Base-by-base conservation (phyloP, 768 basidiomycete species). In the Russula dissimulans region DNA sequence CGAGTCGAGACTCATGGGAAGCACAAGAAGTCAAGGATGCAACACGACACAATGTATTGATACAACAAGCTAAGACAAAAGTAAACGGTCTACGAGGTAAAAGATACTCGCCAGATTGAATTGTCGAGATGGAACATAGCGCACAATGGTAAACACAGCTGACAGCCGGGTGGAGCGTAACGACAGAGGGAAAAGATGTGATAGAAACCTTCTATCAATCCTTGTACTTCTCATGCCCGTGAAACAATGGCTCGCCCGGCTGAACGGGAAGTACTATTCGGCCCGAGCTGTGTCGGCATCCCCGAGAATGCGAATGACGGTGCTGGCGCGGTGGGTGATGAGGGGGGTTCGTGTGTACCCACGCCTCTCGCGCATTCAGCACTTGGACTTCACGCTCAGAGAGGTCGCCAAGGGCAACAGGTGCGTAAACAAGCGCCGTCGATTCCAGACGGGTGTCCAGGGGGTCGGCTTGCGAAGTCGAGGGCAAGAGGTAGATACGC, bases 401-500 rank as follows among this genome's bases (percentile, higher is more conserved):
- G 10, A 89, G 71, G 12, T 79, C 76, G 60, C 71, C 76, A 43
- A 85, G 69, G 0, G 84, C 79, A 1, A 90, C 78, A 12, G 86
- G 85, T n/a, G 85, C 84, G 67, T 89, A 90, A n/a, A 90, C 79
- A 34, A 84, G 59, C 15, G 64, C 41, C 1, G 54, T 54, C 32
- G 63, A 15, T 1, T 64, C 52, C 29, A 54, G 26, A 26, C 31
- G 31, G 12, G 18, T 3, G 9, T 57, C 57, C 29, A n/a, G 18
- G 2, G 56, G 18, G 29, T 59, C 60, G 14, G 26, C 17, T 18
- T 18, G 62, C 61, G 76, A 71, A 12, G 69, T 63, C 0, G 75
- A 61, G 1, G 82, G 85, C 1, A 88, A 77, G 26, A 90, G 78
- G 68, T 80, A 83, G 62, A 90, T 83, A 59, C 84, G 82, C 61